Base-by-base conservation (phyloP, 495 filamentous ascomycete species). In the Penicillium maclennaniae region DNA sequence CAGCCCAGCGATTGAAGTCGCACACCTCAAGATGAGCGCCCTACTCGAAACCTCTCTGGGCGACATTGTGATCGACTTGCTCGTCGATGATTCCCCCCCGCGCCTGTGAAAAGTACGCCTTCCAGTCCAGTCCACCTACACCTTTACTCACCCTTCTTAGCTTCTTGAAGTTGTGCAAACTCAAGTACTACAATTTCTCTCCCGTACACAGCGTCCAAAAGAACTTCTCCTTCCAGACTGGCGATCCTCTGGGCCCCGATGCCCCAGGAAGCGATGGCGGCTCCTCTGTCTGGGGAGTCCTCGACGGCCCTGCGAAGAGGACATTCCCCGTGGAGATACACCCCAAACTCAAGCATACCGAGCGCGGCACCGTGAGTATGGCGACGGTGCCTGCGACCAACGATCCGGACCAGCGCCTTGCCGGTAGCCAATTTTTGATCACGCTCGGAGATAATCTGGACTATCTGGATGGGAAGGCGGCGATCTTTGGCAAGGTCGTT, bases 161-260 rank as follows among this genome's bases (percentile, higher is more conserved):
- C 80, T 96, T 97, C 72, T 76, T 97, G 21, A 97, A 97, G 83
- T 88, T 97, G 61, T 97, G 92, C 82, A 96, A 96, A 68, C 75
- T 89, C 70, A 97, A 95, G 76, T 97, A 96, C 72, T 97, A 96
- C 82, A 97, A 97, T 76, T 97, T 91, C 67, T 85, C 91, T 26
- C 92, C 92, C 34, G 72, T 96, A 49, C 85, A 95, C 72, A 87
- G 83, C 56, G 82, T 97, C 45, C 92, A 96, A 66, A 89, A 88
- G 60, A 83, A 88, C 67, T 96, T 95, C 73, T 91, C 91, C 49
- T 95, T 95, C 70, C 92, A 97, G 63, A 93, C 92, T 49, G 92
- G 92, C 59, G 92, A 97, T 68, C 92, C 92, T 34, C 80, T 96
- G 39, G 92, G 92, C 7, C 92, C 91, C 6, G 82, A 85, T 55